Base-by-base conservation (phyloP, 192 early-diverging fungal species). In the Gamsiella multidivaricata region DNA sequence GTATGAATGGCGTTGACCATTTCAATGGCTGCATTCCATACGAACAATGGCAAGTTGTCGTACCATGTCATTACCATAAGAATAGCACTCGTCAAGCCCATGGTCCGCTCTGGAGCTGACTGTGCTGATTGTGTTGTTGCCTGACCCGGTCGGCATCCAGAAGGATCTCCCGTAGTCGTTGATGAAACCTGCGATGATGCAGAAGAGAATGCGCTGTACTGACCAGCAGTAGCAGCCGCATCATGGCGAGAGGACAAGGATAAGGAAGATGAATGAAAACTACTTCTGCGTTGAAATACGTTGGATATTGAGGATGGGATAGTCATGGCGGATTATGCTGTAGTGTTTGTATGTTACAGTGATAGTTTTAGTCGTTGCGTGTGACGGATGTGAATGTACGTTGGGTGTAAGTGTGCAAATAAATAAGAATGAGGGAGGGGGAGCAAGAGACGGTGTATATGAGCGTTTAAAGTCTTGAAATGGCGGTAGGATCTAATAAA, bases 1-100 rank as follows among this genome's bases (percentile, higher is more conserved):
- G 25, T 65, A 65, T 34, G 32, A 32, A 14, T 12, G 29, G 18
- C 34, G 26, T 14, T 4, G 14, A 18, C 5, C 5, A 18, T 31
- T 8, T 54, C 11, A 11, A 23, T 53, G n/a, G n/a, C n/a, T n/a
- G n/a, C n/a, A n/a, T 23, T 26, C 17, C 18, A 32, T 46, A 22
- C 37, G 37, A 33, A 32, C 18, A n/a, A 18, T 18, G 8, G 10
- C 9, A 36, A 28, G 49, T 14, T 25, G 28, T 58, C 74, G 41
- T 78, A 78, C 74, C 74, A 60, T 69, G 60, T 63, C 74, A 78
- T 78, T 78, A 78, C 74, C 74, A 78, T 78, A 65, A 78, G 74
- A 78, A 78, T 62, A 58, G 74, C 74, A 51, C 74, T 78, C 46
- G 63, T 49, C 8, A 78, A 49, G 15, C 74, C 74, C 74, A 78